Evolutionary conservation across 257 asterid genomes (phyloP).

Genomic region (Pogostemon cablin): DNA sequence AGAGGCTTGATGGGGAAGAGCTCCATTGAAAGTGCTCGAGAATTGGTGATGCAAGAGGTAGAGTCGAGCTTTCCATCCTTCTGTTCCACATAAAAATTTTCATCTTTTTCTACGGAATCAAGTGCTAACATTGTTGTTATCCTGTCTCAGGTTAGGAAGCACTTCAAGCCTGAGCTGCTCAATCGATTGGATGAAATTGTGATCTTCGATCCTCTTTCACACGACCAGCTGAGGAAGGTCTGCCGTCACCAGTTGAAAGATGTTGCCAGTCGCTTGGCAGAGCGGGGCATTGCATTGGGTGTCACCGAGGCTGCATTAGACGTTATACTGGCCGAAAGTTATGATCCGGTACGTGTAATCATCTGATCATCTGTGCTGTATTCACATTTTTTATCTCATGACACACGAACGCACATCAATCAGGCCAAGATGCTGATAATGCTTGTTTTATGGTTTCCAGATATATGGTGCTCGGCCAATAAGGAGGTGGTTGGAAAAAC

Average conservation of each 20-base stretch:
- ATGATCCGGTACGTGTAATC: constrained; percentile 67
- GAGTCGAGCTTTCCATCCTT: background rate
- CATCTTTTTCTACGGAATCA: background rate
- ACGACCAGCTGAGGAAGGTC: constrained; percentile 76
- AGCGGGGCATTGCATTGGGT: constrained; percentile 84
- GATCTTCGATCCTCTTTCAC: constrained; percentile 87
- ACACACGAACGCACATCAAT: background rate
- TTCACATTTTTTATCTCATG: background rate
- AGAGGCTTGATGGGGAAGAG: constrained; percentile 70
- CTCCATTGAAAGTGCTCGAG: constrained; percentile 75
- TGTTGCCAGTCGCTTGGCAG: constrained; percentile 81
- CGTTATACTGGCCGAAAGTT: constrained; percentile 70
- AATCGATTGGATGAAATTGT: constrained; percentile 86
- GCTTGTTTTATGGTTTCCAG: constrained; percentile 27
- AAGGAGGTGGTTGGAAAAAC: constrained; percentile 90
- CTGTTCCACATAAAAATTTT: background rate
- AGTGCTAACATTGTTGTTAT: background rate
- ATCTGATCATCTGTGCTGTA: background rate
- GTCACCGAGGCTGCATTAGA: constrained; percentile 77
- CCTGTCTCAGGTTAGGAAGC: constrained; percentile 65
- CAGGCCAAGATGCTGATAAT: background rate
- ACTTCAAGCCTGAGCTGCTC: constrained; percentile 88
- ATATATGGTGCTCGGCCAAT: constrained; percentile 91
- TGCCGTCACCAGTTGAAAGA: constrained; percentile 84
- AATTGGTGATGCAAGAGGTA: constrained; percentile 89